A percentile compares a stretch with the other conserved stretches of the same genome.
Evolutionary conservation across 257 asterid species (phyloP).

Genomic region (Nicotiana benthamiana): DNA sequence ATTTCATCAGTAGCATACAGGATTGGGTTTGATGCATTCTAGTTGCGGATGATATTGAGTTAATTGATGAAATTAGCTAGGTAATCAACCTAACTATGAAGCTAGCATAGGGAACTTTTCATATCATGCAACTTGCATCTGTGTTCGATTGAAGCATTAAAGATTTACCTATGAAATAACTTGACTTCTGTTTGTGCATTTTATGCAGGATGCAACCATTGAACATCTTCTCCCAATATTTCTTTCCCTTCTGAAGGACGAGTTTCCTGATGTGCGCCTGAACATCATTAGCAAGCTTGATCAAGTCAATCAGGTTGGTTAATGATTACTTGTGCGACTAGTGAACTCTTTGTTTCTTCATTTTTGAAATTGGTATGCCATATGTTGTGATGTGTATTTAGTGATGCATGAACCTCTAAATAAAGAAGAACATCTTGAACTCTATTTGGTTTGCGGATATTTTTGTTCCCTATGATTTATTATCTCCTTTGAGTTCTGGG

Average conservation of each 20-base stretch:
- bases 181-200: neutral
- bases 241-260: slow-evolving; percentile 75
- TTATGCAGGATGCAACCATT: slow-evolving; percentile 66
- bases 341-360: neutral
- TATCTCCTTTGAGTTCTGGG: neutral
- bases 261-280: slow-evolving; percentile 82
- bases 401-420: neutral
- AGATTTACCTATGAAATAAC: neutral
- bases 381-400: neutral
- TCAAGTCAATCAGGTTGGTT: slow-evolving; percentile 80
- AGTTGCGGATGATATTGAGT: neutral
- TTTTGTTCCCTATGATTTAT: neutral
- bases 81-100: neutral
- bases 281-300: slow-evolving; percentile 83
- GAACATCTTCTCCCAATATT: slow-evolving; percentile 87
- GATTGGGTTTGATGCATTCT: neutral
- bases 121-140: neutral
- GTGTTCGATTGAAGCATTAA: neutral
- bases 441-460: neutral
- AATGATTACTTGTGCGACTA: neutral
- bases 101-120: neutral
- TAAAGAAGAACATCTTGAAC: neutral
- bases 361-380: neutral
- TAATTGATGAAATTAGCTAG: neutral
- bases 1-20: neutral